Base-by-base conservation (phyloP, 768 basidiomycete genomes). In the Calvatia gigantea region DNA sequence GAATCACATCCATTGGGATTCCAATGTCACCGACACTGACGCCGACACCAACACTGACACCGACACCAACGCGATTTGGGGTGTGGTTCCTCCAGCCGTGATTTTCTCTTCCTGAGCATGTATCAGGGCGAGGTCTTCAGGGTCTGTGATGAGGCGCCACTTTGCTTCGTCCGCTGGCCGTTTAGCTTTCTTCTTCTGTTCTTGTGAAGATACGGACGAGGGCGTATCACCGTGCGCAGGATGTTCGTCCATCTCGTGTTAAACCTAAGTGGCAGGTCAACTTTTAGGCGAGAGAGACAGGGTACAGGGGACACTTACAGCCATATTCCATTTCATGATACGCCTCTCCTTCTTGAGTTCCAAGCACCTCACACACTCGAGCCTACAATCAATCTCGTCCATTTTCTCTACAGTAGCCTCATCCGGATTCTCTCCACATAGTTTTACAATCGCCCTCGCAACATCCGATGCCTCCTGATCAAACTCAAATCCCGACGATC, bases 301-400 rank as follows among this genome's bases (percentile, higher is more conserved):
- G 39, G 41, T n/a, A n/a, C n/a, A 19, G 21, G 17, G 9, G 8
- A 12, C 9, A 64, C 67, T 38, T 60, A 70, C 73, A 44, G 69
- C 72, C 51, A 57, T 63, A 32, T 49, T 64, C 71, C 71, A 74
- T 23, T 57, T 65, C 70, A 73, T 71, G 9, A 64, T 63, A 9
- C 65, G 60, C 6, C 64, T 58, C n/a, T 61, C 56, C 19, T 47
- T 38, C 39, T 42, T 59, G 1, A 53, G 44, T 25, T 61, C 62
- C 4, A 55, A 32, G 50, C 71, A 74, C 12, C 65, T 61, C 23
- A 64, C 17, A 48, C 71, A 74, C 53, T 74, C 70, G 7, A 74
- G 19, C 41, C 71, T 56, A 17, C 55, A 27, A 44, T 68, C 61
- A 1, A 60, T 51, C 14, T 59, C 59, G 32, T 70, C 62, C 70